Percentiles rank a stretch among this genome's conserved stretches.
Conservation (phyloP, 306 rosid species). For the Spatholobus suberectus region DNA sequence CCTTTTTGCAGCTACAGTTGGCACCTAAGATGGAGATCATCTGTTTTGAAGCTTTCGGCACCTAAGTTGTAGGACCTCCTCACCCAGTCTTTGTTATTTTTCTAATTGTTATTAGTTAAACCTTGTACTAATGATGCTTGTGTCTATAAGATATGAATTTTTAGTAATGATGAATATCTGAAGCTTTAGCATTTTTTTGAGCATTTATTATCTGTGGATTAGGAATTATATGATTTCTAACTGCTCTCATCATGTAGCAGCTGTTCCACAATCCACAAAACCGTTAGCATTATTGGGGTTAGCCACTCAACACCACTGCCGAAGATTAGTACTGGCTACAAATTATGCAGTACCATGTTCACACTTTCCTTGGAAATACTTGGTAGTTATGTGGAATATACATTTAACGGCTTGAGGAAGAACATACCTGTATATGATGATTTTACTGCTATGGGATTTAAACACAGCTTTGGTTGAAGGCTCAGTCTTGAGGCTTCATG, state of each 20-base stretch:
- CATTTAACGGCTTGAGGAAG: neutral
- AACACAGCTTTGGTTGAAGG: slow-evolving; percentile 47
- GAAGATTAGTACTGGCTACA: neutral
- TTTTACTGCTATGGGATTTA: neutral
- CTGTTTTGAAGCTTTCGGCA: neutral
- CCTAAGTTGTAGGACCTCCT: neutral
- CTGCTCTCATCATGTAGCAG: neutral
- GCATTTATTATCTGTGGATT: neutral
- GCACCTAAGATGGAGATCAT: neutral
- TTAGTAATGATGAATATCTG: neutral
- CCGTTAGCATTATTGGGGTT: neutral
- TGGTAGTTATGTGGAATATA: neutral
- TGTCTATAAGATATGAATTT: neutral
- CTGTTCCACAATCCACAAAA: neutral
- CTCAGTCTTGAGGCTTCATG: slow-evolving; percentile 89
- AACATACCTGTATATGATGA: slow-evolving; percentile 9
- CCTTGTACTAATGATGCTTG: neutral
- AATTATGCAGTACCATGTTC: neutral
- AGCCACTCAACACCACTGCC: neutral
- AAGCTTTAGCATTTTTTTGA: neutral
- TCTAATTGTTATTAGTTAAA: neutral
- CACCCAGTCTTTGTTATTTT: neutral
- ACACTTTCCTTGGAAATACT: neutral
- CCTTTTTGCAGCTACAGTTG: neutral
- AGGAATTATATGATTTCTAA: neutral